A percentile compares a stretch with the other conserved stretches of the same genome.
These are phyloP conservation scores for Puccinia novopanici DNA, from an alignment of 1,284 basidiomycete species.

Conservation along the genomic window DNA sequence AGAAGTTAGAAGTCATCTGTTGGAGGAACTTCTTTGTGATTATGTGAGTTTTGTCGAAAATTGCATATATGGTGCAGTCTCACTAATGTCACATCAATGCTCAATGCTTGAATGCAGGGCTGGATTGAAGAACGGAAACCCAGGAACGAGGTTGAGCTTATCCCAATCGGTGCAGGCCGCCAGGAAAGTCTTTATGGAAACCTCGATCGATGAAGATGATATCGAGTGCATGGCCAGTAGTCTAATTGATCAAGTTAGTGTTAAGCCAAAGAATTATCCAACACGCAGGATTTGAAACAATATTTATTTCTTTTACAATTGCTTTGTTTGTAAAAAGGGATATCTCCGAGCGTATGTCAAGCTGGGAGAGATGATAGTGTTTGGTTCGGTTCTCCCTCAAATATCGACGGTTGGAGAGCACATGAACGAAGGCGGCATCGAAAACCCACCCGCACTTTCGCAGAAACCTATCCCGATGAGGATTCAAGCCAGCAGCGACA, in stretches of 20 bases:
- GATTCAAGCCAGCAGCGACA: conserved; percentile 22
- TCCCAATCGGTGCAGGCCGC: conserved; percentile 57
- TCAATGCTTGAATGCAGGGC: conserved; percentile 37
- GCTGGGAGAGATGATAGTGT: conserved; percentile 47
- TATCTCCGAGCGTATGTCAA: conserved; percentile 45
- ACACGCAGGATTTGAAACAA: not conserved
- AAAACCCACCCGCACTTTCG: not conserved
- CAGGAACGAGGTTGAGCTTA: conserved; percentile 57
- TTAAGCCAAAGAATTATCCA: not conserved
- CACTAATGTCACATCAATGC: not conserved
- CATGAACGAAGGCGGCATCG: conserved; percentile 23
- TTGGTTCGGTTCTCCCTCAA: conserved; percentile 33
- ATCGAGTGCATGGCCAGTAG: conserved; percentile 60
- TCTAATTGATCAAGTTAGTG: conserved; percentile 60
- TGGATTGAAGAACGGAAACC: conserved; percentile 52
- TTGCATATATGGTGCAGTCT: not conserved
- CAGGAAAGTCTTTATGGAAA: conserved; percentile 57
- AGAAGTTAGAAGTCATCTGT: conserved; percentile 60
- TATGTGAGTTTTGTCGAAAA: conserved; percentile 55
- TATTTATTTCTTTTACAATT: not conserved
- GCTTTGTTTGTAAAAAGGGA: conserved; percentile 9
- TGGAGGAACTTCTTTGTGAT: conserved; percentile 60
- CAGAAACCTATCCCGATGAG: conserved; percentile 11
- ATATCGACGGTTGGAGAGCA: conserved; percentile 38
- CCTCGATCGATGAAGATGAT: conserved; percentile 58